Evolutionary conservation across 2,329 filamentous ascomycete genomes (phyloP).

Genomic region (Stachybotrys echinatus): DNA sequence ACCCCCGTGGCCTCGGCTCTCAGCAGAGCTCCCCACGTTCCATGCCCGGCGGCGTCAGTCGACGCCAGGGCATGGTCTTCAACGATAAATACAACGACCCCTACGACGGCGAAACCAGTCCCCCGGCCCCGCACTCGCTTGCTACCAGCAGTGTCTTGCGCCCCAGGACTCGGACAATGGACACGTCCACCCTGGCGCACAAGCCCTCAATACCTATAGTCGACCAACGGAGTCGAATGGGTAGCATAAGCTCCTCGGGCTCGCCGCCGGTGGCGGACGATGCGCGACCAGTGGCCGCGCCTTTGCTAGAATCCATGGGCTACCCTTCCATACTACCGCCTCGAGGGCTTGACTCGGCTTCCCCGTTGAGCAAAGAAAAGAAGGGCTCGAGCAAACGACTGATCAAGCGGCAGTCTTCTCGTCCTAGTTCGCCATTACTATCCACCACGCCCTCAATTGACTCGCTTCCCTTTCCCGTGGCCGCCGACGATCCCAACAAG

Average conservation of each 20-base stretch:
- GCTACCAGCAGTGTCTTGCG: constrained; percentile 32
- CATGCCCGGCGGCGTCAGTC: constrained; percentile 28
- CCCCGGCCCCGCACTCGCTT: constrained; percentile 26
- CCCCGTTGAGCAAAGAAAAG: constrained; percentile 25
- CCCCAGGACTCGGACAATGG: constrained; percentile 54
- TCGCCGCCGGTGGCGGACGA: constrained; percentile 50
- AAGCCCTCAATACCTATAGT: constrained; percentile 27
- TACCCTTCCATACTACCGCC: constrained; percentile 33
- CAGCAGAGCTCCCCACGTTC: constrained; percentile 27
- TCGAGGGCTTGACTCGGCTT: constrained; percentile 27
- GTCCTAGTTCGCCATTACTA: constrained; percentile 53
- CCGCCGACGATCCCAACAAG: constrained; percentile 64
- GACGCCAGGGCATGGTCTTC: constrained; percentile 57
- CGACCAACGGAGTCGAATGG: constrained; percentile 59
- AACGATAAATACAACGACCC: constrained; percentile 49
- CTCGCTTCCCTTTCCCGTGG: constrained; percentile 53
- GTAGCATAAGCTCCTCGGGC: constrained; percentile 62
- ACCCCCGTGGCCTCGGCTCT: constrained; percentile 17
- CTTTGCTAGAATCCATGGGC: constrained; percentile 32
- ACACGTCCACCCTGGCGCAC: constrained; percentile 46
- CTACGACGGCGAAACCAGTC: constrained; percentile 40
- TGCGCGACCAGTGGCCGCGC: constrained; percentile 32
- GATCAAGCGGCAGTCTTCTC: constrained; percentile 49
- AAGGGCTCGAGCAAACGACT: constrained; percentile 47
- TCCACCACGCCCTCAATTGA: constrained; percentile 53